Conservation (phyloP, 148 eudicot species). For the Chenopodium quinoa region DNA sequence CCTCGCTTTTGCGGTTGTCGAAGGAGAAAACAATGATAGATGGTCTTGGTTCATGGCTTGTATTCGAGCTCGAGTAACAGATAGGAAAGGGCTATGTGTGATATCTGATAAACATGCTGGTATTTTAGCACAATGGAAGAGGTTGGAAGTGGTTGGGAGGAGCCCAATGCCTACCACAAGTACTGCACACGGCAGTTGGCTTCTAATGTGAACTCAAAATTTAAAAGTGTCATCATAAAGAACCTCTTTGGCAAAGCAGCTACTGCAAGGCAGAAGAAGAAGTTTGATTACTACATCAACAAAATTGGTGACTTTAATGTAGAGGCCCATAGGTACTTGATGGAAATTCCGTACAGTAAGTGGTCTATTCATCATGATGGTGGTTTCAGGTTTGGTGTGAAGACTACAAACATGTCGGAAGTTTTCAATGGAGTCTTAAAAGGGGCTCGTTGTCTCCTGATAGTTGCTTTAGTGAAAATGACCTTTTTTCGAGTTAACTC, state of each 20-base stretch:
- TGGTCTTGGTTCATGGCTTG: too few species aligned
- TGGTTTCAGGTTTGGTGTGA: not conserved
- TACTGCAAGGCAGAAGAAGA: not conserved
- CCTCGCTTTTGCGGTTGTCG: too few species aligned
- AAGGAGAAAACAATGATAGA: too few species aligned
- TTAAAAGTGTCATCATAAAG: not conserved
- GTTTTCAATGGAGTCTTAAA: not conserved
- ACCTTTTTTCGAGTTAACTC: not conserved
- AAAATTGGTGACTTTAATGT: not conserved
- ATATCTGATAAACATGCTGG: too few species aligned
- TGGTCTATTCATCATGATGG: slow-evolving; percentile 16
- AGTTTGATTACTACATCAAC: not conserved
- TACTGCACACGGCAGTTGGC: too few species aligned
- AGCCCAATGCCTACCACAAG: too few species aligned
- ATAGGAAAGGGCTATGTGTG: too few species aligned
- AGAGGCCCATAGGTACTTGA: not conserved
- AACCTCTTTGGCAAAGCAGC: not conserved
- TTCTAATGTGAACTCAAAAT: too few species aligned
- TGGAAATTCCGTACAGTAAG: not conserved
- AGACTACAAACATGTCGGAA: slow-evolving; percentile 5
- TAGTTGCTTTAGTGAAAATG: not conserved
- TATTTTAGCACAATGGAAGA: too few species aligned
- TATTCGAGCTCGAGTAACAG: too few species aligned
- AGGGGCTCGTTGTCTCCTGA: not conserved
- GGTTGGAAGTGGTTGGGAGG: too few species aligned